These are phyloP conservation scores for Lithohypha guttulata DNA, from an alignment of 2,329 filamentous ascomycete genomes.

Conservation along the genomic window DNA sequence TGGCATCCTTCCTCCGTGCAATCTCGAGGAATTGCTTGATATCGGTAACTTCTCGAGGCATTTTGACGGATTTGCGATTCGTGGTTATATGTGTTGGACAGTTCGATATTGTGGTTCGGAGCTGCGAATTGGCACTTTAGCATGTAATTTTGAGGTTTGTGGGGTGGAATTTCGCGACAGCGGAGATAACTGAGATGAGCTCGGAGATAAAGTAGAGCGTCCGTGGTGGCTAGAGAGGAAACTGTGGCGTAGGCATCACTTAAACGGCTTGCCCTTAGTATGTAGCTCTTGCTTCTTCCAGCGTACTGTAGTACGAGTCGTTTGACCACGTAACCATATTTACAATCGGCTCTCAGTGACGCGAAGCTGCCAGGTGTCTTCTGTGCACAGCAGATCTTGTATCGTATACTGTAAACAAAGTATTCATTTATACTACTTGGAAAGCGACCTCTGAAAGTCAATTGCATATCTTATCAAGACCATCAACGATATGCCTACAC, in stretches of 20 bases:
- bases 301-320: no score
- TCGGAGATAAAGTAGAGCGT: not conserved
- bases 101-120: not conserved
- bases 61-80: constrained; percentile 37
- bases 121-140: not conserved
- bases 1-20: constrained; percentile 98
- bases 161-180: constrained; percentile 3
- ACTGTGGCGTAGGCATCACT: constrained; percentile 1
- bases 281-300: not conserved
- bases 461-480: no score
- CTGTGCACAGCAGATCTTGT: no score
- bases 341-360: no score
- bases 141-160: constrained; percentile 4
- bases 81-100: not conserved
- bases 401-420: no score
- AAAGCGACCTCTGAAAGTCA: no score
- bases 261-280: not conserved
- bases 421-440: no score
- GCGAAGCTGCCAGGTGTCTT: no score
- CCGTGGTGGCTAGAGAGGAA: not conserved
- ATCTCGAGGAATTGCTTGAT: constrained; percentile 99
- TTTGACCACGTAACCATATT: no score
- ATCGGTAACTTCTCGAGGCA: constrained; percentile 96
- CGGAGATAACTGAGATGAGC: constrained; percentile 5
- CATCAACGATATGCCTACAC: constrained; percentile 65